Base-by-base conservation (phyloP, 371 early-diverging fungal species). In the Lichtheimia ornata region DNA sequence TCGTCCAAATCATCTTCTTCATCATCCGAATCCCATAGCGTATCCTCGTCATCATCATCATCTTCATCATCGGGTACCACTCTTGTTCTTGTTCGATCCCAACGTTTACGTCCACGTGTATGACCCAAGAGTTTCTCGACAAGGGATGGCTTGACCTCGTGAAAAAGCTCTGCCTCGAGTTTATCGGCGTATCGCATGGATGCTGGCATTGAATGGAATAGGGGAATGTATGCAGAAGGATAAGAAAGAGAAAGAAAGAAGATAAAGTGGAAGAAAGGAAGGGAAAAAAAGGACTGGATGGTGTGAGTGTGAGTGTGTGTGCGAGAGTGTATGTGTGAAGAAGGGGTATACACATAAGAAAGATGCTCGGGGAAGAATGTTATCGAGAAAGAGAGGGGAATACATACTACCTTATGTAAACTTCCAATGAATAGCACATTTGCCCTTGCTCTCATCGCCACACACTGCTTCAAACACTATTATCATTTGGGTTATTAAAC, bases 381-480 rank as follows among this genome's bases (percentile, higher is more conserved):
- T 35, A 58, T 47, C 50, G 59, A 14, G 14, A 11, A 25, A 52
- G 13, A 64, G 47, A 59, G 30, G 28, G 18, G 50, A 49, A 11
- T 18, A 40, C 3, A 25, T 63, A 35, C 35, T 35, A 35, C 35
- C 35, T 35, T 35, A 64, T 18, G 49, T 53, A 35, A 69, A 69
- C 11, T 62, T 64, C 73, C 70, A 69, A 2, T 56, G 44, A 14
- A 73, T 67, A 3, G 27, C 15, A 28, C 70, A 73, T 42, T 55
- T 44, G 17, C 70, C 70, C 35, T 62, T 25, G 7, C 27, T 59
- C 22, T 62, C 41, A 6, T 59, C 56, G 35, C 73, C 70, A 61
- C 70, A 69, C 15, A 73, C 67, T 30, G 30, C 28, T 54, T 61
- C 4, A 17, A 73, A 69, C 18, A 69, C 70, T 69, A 62, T 30